phyloP scores from a whole-genome alignment of 2,329 filamentous ascomycete genomes.

The Aspergillus transmontanensis region DNA sequence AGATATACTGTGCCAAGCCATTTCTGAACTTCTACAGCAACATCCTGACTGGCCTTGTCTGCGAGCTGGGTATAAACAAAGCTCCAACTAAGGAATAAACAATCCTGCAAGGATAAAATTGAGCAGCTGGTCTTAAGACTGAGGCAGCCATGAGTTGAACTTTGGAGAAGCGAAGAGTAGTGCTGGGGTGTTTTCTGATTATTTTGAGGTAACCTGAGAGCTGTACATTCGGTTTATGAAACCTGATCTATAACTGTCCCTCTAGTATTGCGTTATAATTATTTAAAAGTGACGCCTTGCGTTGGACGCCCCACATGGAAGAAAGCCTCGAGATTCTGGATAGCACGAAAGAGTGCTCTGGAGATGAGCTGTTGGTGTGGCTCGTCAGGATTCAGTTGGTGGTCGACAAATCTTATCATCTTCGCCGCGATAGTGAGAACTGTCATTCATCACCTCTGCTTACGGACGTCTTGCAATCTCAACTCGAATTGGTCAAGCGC shows the following conservation, averaged over 20 bases:
- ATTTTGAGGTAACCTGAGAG: slow-evolving; percentile 38
- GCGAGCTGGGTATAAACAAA: slow-evolving; percentile 18
- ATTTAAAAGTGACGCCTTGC: slow-evolving; percentile 53
- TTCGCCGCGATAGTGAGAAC: neutral
- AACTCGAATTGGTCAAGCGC: neutral
- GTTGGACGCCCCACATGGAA: slow-evolving; percentile 62
- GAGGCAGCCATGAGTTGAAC: slow-evolving; percentile 26
- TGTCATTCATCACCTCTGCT: neutral
- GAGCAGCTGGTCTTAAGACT: neutral
- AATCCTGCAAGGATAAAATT: neutral
- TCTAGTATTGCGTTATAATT: slow-evolving; percentile 47
- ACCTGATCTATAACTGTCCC: neutral
- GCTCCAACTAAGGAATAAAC: neutral
- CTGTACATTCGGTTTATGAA: neutral
- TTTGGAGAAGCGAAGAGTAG: slow-evolving; percentile 54
- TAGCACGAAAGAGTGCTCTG: slow-evolving; percentile 48
- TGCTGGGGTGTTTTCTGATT: slow-evolving; percentile 52
- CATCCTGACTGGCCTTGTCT: slow-evolving; percentile 17
- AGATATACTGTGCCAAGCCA: neutral
- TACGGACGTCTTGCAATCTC: slow-evolving; percentile 9
- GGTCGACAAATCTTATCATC: slow-evolving; percentile 8
- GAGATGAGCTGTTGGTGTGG: slow-evolving; percentile 52
- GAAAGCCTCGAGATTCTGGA: slow-evolving; percentile 55
- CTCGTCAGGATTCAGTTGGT: slow-evolving; percentile 24
- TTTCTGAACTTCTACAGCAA: slow-evolving; percentile 9